Base-by-base conservation (phyloP, 2,329 filamentous ascomycete species). In the Penicillium sp. region DNA sequence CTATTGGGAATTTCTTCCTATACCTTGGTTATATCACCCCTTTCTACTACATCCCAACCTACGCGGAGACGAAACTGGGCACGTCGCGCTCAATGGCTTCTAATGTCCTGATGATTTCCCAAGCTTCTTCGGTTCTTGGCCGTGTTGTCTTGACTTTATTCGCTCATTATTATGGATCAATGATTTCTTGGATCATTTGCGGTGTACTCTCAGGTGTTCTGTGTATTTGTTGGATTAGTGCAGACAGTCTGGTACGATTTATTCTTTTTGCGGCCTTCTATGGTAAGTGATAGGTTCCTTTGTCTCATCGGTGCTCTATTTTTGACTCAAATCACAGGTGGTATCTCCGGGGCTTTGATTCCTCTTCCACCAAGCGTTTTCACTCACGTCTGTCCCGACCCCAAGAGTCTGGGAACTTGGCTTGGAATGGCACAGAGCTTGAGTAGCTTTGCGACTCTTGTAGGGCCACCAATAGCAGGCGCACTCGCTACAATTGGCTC, bases 191-290 rank as follows among this genome's bases (percentile, higher is more conserved):
- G 62, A 74, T 82, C 24, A 74, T 82, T 1, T 71, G 73, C 20
- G 68, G 74, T 1, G 31, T 76, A 11, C 35, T 71, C 3, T 76
- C 78, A 1, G 69, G 69, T 7, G 59, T 78, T 8, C 53, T 77
- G 14, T 63, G 76, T 39, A 78, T 82, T 29, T 72, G 71, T 48
- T 89, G 85, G 85, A 80, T 82, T 22, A 79, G 76, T 10, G 80
- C 88, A 9, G 54, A 69, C 3, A 74, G 70, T 14, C 70, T 77
- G 0, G 55, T 72, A 0, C 77, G 79, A 0, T 75, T 88, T 31
- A 85, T 87, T 57, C 77, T 77, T 1, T 89, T 85, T 79, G 73
- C 80, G 0, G 74, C 78, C 0, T 77, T 86, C 46, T 88, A 86
- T 62, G 88, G 60, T 60, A 40, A 45, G 32, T 18, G 5, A 5